Percentiles rank a stretch among this genome's conserved stretches.
phyloP scores from a whole-genome alignment of 1,139 yeast genomes.

The Geotrichum citri-aurantii region DNA sequence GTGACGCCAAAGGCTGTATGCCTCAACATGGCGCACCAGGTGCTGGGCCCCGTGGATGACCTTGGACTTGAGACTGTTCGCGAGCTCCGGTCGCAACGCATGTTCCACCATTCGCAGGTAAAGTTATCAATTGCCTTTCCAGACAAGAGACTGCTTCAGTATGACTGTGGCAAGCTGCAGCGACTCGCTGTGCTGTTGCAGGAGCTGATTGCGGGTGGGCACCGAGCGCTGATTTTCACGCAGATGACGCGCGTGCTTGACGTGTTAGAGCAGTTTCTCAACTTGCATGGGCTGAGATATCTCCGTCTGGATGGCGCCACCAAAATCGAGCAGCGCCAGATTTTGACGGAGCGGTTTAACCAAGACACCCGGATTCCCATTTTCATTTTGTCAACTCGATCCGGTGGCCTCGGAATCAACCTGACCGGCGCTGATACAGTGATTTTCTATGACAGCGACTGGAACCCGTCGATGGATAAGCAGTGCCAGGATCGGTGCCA shows the following conservation, averaged over 20 bases:
- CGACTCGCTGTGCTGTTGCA: slow-evolving; percentile 69
- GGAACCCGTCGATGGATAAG: slow-evolving; percentile 99
- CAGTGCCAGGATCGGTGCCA: slow-evolving; percentile 99
- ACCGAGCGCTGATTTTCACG: slow-evolving; percentile 90
- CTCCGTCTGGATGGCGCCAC: slow-evolving; percentile 97
- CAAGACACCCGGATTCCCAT: slow-evolving; percentile 82
- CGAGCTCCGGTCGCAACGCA: slow-evolving; percentile 29
- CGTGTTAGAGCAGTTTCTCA: slow-evolving; percentile 85
- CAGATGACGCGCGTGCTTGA: slow-evolving; percentile 98
- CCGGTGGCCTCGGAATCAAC: slow-evolving; percentile 97
- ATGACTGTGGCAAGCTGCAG: slow-evolving; percentile 95
- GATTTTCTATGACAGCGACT: slow-evolving; percentile 97
- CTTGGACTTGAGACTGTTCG: slow-evolving; percentile 4
- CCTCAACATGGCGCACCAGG: slow-evolving; percentile 60
- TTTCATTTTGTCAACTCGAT: slow-evolving; percentile 87
- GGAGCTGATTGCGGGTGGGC: slow-evolving; percentile 77
- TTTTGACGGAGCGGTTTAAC: slow-evolving; percentile 87
- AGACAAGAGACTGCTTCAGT: slow-evolving; percentile 83
- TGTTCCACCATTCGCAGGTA: slow-evolving; percentile 81
- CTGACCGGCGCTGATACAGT: slow-evolving; percentile 98
- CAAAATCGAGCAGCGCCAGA: slow-evolving; percentile 92
- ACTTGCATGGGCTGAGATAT: slow-evolving; percentile 90
- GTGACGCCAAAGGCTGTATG: slow-evolving; percentile 85
- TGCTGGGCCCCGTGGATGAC: slow-evolving; percentile 47
- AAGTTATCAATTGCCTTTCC: slow-evolving; percentile 93